phyloP scores from a whole-genome alignment of 2,329 filamentous ascomycete species.

The Penicillium concentricum region DNA sequence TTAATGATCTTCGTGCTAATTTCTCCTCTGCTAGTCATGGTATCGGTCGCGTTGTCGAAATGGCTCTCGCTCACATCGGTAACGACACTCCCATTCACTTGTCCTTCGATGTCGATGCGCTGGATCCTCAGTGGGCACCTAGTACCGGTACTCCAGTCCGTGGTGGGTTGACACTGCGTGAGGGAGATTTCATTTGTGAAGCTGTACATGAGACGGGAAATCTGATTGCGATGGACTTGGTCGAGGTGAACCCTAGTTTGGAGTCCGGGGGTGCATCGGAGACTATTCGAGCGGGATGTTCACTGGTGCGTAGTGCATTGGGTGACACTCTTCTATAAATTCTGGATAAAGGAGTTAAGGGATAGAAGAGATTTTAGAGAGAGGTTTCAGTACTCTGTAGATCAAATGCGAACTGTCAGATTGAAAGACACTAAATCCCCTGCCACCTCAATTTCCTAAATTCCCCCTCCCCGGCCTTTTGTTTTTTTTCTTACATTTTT shows the following conservation, averaged over 20 bases:
- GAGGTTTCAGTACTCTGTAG: neutral
- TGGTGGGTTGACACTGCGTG: conserved; percentile 86
- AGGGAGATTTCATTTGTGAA: conserved; percentile 96
- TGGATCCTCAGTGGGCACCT: conserved; percentile 94
- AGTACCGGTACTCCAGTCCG: conserved; percentile 93
- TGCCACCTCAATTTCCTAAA: conserved; percentile 29
- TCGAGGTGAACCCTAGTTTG: conserved; percentile 76
- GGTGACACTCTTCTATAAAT: conserved; percentile 81
- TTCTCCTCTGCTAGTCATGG: conserved; percentile 63
- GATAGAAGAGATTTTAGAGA: neutral
- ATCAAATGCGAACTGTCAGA: neutral
- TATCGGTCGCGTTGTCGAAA: conserved; percentile 93
- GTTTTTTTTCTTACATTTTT: conserved; percentile 4
- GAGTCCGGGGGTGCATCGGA: conserved; percentile 71
- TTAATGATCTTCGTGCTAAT: conserved; percentile 3
- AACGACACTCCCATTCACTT: conserved; percentile 94
- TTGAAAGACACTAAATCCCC: conserved; percentile 20
- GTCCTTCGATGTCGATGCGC: conserved; percentile 93
- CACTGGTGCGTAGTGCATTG: conserved; percentile 83
- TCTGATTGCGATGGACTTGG: conserved; percentile 75
- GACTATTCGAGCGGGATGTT: conserved; percentile 87
- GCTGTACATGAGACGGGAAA: conserved; percentile 77
- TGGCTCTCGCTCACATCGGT: conserved; percentile 96
- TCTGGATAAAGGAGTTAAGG: neutral
- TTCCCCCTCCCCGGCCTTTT: conserved; percentile 13